Evolutionary conservation across 1,139 yeast genomes (phyloP).

Genomic region (Yamadazyma songkhlaensis): DNA sequence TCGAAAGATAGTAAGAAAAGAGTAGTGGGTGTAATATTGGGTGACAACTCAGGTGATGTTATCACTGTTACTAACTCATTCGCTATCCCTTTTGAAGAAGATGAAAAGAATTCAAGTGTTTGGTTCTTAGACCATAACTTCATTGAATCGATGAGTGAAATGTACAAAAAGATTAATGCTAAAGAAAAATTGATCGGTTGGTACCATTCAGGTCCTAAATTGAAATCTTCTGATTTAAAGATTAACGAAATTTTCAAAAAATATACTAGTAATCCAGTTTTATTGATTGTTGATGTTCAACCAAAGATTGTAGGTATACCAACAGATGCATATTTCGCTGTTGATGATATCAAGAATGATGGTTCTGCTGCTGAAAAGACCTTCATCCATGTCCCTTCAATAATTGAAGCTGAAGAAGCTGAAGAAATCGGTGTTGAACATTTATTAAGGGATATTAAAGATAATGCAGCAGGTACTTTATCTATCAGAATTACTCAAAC

Average conservation of each 20-base stretch:
- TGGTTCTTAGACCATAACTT: conserved; percentile 98
- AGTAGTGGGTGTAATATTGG: conserved; percentile 91
- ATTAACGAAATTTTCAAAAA: conserved; percentile 87
- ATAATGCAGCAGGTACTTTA: conserved; percentile 93
- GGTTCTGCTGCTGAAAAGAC: conserved; percentile 95
- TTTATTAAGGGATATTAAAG: conserved; percentile 87
- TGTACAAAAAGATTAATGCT: conserved; percentile 97
- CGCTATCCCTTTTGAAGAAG: conserved; percentile 96
- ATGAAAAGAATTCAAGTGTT: conserved; percentile 85
- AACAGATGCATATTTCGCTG: conserved; percentile 91
- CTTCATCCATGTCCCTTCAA: conserved; percentile 88
- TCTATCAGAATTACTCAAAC: conserved; percentile 86
- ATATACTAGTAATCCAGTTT: conserved; percentile 77
- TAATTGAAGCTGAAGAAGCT: conserved; percentile 96
- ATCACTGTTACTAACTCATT: conserved; percentile 73
- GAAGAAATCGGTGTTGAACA: conserved; percentile 99
- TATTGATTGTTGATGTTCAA: conserved; percentile 89
- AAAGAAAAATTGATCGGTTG: conserved; percentile 95
- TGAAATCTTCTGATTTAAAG: conserved; percentile 82
- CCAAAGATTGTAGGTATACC: conserved; percentile 85
- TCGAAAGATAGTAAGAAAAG: conserved; percentile 70
- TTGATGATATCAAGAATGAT: conserved; percentile 94
- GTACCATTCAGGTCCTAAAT: conserved; percentile 98
- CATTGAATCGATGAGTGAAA: conserved; percentile 94
- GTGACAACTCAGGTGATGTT: conserved; percentile 62